Evolutionary conservation across 2,329 filamentous ascomycete species (phyloP), one percentile per base, ranked within the genome.

Genomic region (Alternaria sp.): DNA sequence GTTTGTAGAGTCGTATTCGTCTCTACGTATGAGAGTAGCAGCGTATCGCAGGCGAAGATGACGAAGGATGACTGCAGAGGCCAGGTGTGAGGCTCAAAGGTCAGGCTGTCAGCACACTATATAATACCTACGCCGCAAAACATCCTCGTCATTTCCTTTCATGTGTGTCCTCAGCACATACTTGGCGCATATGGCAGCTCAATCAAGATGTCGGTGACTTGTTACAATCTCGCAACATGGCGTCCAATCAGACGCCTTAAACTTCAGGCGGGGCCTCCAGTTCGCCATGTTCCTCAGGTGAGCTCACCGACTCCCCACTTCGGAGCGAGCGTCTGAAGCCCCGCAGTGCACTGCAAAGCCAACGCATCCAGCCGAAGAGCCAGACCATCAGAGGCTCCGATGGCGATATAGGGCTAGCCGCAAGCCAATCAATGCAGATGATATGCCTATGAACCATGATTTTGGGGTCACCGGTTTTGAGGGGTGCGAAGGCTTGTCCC

Each of bases 281-380:
- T 54, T 47, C 58, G 41, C 58, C 28, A 21, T 59, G 62, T 71
- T 70, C 57, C 61, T 68, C 64, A 55, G 57, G 47, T 64, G 60
- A 66, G 58, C 74, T 75, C 75, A 79, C 76, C 76, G 76, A 77
- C 76, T 62, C 61, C 41, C 60, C 61, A 57, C 66, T 61, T 62
- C 67, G 57, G 67, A 50, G 59, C 64, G 63, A 63, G 67, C 62
- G 55, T 69, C 60, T 70, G 53, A 65, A 68, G 66, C 64, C 68
- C 71, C 69, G 69, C 68, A 64, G 25, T 43, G 51, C 59, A 61
- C 70, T 76, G 74, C 71, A 72, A 65, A 62, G 74, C 75, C 76
- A 79, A 71, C 76, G 71, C 76, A 78, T 73, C 68, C 65, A 72
- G 64, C 69, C 74, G 67, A 76, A 69, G 57, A 53, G 46, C 68